Percentiles rank a stretch among this genome's conserved stretches.
These are phyloP conservation scores for Lodderomyces margitis DNA, from an alignment of 1,139 yeast genomes.

Conservation along the genomic window DNA sequence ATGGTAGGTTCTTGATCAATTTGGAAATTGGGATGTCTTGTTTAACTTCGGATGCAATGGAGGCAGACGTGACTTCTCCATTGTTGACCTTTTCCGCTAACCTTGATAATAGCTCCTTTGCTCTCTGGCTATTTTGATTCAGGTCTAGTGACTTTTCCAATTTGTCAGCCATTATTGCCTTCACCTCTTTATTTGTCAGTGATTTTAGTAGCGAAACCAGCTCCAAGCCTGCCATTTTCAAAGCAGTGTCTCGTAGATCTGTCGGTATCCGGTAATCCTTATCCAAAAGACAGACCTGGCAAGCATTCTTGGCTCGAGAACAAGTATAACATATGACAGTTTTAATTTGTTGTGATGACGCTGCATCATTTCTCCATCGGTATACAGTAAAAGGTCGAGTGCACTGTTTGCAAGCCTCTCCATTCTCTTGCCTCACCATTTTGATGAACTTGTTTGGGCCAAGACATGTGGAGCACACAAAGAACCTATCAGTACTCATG, in stretches of 20 bases:
- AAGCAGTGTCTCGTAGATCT: conserved; percentile 75
- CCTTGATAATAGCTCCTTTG: conserved; percentile 35
- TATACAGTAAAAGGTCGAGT: conserved; percentile 82
- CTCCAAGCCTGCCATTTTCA: conserved; percentile 67
- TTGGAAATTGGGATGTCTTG: conserved; percentile 42
- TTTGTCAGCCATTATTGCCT: conserved; percentile 41
- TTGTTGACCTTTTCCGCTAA: conserved; percentile 37
- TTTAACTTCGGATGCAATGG: conserved; percentile 7
- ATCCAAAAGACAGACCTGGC: conserved; percentile 87
- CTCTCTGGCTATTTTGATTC: conserved; percentile 21
- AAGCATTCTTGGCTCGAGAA: conserved; percentile 74
- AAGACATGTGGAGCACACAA: conserved; percentile 70
- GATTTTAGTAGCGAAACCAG: conserved; percentile 8
- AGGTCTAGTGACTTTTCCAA: conserved; percentile 23
- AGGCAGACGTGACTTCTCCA: neutral
- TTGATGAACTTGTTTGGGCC: conserved; percentile 65
- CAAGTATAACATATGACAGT: conserved; percentile 75
- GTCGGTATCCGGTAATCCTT: conserved; percentile 76
- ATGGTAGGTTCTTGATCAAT: conserved; percentile 55
- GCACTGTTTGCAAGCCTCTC: conserved; percentile 77
- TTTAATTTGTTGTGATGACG: conserved; percentile 40
- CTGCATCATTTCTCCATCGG: conserved; percentile 57
- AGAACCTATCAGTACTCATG: conserved; percentile 12
- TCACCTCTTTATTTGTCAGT: conserved; percentile 38
- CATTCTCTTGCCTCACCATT: conserved; percentile 70